phyloP scores from a whole-genome alignment of 2,329 filamentous ascomycete genomes.

The Diaporthe nobilis region DNA sequence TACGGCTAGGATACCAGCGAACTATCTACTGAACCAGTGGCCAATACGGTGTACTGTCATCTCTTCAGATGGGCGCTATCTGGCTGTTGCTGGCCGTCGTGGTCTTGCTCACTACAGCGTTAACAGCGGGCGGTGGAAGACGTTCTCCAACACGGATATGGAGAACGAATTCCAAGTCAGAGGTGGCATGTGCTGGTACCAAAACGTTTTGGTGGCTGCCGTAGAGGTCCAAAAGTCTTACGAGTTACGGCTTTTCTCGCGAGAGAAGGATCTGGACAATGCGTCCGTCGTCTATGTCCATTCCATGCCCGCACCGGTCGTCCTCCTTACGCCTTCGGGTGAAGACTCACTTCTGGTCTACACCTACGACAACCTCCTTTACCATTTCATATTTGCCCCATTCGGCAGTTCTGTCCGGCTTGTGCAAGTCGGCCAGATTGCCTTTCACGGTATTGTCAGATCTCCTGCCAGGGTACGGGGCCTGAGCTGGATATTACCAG shows the following conservation, averaged over 20 bases:
- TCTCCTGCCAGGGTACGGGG: conserved; percentile 93
- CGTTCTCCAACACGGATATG: conserved; percentile 82
- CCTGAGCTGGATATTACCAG: conserved; percentile 95
- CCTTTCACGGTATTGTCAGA: conserved; percentile 94
- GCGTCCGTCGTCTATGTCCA: conserved; percentile 82
- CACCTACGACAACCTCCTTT: conserved; percentile 95
- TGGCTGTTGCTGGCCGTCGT: conserved; percentile 93
- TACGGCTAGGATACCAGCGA: conserved; percentile 85
- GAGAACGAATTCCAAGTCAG: conserved; percentile 94
- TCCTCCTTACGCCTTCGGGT: conserved; percentile 88
- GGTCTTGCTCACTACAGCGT: conserved; percentile 97
- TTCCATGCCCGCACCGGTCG: conserved; percentile 85
- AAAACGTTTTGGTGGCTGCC: conserved; percentile 92
- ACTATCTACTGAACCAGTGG: conserved; percentile 93
- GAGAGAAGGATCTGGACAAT: conserved; percentile 83
- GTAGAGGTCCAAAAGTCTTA: conserved; percentile 88
- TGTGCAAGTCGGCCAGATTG: conserved; percentile 96
- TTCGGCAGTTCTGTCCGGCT: conserved; percentile 79
- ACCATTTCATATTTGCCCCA: conserved; percentile 91
- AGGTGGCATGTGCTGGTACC: conserved; percentile 99
- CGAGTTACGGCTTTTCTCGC: conserved; percentile 92
- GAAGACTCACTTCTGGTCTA: conserved; percentile 97
- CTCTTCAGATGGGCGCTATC: conserved; percentile 92
- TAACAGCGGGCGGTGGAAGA: conserved; percentile 95
- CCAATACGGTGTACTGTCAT: conserved; percentile 90